Percentiles rank a stretch among this genome's conserved stretches.
These are phyloP conservation scores for Malus fusca DNA, from an alignment of 306 rosid species.

Conservation along the genomic window DNA sequence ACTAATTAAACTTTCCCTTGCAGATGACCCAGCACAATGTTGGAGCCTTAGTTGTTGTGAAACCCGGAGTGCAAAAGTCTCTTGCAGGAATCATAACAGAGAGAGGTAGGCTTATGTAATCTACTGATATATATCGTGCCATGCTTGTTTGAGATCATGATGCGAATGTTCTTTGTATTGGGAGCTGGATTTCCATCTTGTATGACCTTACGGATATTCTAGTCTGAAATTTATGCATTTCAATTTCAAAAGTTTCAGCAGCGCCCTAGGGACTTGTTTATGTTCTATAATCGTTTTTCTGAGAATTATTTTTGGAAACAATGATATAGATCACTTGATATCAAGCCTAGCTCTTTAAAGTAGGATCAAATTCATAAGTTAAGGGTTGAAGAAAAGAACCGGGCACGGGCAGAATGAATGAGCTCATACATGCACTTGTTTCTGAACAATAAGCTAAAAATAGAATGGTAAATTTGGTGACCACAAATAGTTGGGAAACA, in stretches of 20 bases:
- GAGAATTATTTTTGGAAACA: not conserved
- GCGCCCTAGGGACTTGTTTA: not conserved
- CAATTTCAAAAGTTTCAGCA: not conserved
- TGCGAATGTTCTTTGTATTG: not conserved
- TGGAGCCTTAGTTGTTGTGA: slow-evolving; percentile 96
- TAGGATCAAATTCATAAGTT: not conserved
- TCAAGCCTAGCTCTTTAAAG: not conserved
- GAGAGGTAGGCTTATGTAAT: slow-evolving; percentile 51
- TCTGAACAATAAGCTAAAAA: not conserved
- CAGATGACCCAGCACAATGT: slow-evolving; percentile 99
- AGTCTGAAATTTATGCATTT: not conserved
- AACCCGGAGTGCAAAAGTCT: slow-evolving; percentile 60
- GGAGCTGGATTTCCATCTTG: not conserved
- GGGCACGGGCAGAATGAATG: not conserved
- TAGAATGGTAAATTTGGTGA: not conserved
- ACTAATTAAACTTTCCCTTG: slow-evolving; percentile 10
- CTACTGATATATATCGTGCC: not conserved
- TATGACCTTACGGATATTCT: too few species aligned
- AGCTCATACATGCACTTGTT: not conserved
- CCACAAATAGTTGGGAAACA: not conserved
- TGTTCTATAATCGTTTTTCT: not conserved
- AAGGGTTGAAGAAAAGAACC: not conserved
- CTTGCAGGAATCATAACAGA: slow-evolving; percentile 94
- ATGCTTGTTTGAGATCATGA: not conserved
- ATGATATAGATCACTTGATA: not conserved